These are phyloP conservation scores for Tetrahymena elliotti DNA, from an alignment of 73 alveolate species.

Conservation along the genomic window DNA sequence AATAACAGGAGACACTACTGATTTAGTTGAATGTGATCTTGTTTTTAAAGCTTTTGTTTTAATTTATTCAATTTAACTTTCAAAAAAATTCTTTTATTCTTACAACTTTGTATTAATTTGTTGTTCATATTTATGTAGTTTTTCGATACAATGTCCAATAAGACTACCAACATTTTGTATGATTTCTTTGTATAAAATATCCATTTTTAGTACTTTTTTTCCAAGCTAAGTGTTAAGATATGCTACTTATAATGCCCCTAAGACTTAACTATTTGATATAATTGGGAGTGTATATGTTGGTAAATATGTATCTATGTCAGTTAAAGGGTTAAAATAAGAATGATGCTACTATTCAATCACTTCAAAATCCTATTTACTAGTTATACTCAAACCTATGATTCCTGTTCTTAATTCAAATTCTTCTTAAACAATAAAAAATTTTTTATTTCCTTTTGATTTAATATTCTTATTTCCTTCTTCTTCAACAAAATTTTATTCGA, in stretches of 20 bases:
- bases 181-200: neutral
- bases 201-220: neutral
- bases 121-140: neutral
- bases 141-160: neutral
- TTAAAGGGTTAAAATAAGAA: neutral
- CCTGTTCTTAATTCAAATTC: neutral
- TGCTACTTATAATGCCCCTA: neutral
- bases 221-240: neutral
- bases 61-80: neutral
- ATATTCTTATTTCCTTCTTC: neutral
- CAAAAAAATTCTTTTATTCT: neutral
- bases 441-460: neutral
- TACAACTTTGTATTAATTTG: neutral
- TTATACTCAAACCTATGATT: neutral
- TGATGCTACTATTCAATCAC: neutral
- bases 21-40: neutral
- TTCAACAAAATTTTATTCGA: neutral
- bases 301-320: neutral
- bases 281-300: neutral
- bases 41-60: neutral
- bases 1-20: neutral
- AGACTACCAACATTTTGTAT: neutral
- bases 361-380: neutral
- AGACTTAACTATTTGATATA: neutral
- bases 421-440: neutral